Conservation (phyloP, 106 monocot species). For the Allium fistulosum region DNA sequence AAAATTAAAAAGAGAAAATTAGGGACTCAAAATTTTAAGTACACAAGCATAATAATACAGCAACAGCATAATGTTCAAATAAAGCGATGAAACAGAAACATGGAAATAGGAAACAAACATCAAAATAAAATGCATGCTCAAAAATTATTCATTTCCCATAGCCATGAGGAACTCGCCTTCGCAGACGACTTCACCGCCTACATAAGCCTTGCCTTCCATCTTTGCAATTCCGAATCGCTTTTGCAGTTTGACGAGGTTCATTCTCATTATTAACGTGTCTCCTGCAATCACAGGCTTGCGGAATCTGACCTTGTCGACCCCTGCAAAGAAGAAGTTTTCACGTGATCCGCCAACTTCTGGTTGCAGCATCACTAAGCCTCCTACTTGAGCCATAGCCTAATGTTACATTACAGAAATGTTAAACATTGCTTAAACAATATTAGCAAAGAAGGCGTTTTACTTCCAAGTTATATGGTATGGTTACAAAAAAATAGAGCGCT, state of each 20-base stretch:
- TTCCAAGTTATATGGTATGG: too few species aligned
- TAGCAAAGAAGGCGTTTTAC: too few species aligned
- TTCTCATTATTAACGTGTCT: slow-evolving; percentile 91
- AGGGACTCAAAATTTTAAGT: too few species aligned
- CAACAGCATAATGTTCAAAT: too few species aligned
- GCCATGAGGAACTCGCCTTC: slow-evolving; percentile 93
- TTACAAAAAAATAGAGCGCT: too few species aligned
- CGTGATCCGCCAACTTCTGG: slow-evolving; percentile 85
- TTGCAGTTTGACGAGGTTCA: slow-evolving; percentile 76
- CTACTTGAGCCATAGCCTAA: slow-evolving; percentile 94
- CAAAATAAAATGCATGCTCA: neutral
- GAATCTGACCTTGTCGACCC: slow-evolving; percentile 94
- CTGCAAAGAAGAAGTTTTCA: slow-evolving; percentile 89
- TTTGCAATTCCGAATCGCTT: slow-evolving; percentile 89
- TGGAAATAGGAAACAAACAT: too few species aligned
- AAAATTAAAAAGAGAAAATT: too few species aligned
- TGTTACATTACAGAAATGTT: neutral
- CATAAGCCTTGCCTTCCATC: slow-evolving; percentile 96
- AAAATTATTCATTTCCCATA: slow-evolving; percentile 22
- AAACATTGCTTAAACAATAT: too few species aligned
- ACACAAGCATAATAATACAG: too few species aligned
- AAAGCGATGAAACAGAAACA: too few species aligned
- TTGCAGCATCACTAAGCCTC: slow-evolving; percentile 88
- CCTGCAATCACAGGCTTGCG: slow-evolving; percentile 91
- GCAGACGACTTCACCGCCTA: slow-evolving; percentile 83